Conservation (phyloP, 441 rosid species). For the Francoa sonchifolia region DNA sequence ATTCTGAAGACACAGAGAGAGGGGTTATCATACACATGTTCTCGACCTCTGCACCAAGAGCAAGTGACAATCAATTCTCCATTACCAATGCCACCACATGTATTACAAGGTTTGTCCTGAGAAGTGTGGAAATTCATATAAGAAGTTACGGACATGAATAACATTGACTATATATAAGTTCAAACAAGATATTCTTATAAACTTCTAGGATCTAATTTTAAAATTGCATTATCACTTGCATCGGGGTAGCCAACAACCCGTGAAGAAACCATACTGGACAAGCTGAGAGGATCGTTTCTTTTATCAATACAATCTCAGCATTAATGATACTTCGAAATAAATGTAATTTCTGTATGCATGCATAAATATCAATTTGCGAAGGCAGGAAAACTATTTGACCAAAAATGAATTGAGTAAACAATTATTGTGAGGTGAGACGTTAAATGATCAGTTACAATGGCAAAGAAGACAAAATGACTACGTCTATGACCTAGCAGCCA, state of each 20-base stretch:
- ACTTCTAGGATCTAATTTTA: not conserved
- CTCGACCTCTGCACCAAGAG: not conserved
- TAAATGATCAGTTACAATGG: too few relatives aligned
- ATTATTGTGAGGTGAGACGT: not conserved
- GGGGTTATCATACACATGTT: not conserved
- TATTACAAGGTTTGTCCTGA: conserved; percentile 1
- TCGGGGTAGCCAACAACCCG: not conserved
- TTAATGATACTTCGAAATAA: not conserved
- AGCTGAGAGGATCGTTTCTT: not conserved
- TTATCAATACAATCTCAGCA: not conserved
- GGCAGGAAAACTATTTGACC: not conserved
- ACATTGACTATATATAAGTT: not conserved
- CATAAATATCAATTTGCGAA: not conserved
- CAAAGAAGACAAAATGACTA: too few relatives aligned
- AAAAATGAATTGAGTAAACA: not conserved
- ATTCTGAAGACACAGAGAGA: not conserved
- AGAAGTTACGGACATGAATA: not conserved
- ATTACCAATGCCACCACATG: not conserved
- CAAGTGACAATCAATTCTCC: not conserved
- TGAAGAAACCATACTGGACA: not conserved
- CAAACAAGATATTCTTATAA: not conserved
- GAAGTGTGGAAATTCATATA: not conserved
- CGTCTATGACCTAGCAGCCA: too few relatives aligned
- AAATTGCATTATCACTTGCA: not conserved
- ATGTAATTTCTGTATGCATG: not conserved